Base-by-base conservation (phyloP, 164 flowering plant species). In the Santalum album region DNA sequence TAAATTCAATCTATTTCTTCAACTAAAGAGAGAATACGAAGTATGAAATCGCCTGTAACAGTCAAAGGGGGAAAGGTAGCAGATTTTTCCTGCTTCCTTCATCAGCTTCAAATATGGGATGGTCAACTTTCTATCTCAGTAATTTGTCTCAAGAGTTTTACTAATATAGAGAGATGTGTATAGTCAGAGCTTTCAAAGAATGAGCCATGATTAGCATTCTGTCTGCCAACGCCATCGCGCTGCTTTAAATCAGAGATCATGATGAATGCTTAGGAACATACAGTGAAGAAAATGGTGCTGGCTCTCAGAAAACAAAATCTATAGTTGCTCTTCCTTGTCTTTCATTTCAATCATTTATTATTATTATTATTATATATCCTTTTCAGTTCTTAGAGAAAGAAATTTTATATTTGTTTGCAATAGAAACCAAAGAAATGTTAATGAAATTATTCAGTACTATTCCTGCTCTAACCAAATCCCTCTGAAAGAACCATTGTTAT, bases 401-500 rank as follows among this genome's bases (percentile, higher is more conserved):
- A 50, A 43, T 40, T 26, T 38, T 39, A 21, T 46, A 20, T 35
- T 17, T 38, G 48, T 55, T 52, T 44, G 59, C 60, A 24, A 35
- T 50, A 43, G 59, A 27, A n/a, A 17, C 20, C 57, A 51, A 53
- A 44, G 44, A 18, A 25, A 54, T 55, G 48, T 59, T 40, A 55
- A 51, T 46, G 59, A 44, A 36, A 57, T 51, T 27, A 49, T 48
- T 65, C 38, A 47, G n/a, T n/a, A n/a, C n/a, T n/a, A n/a, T n/a
- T n/a, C n/a, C n/a, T 20, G 17, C 61, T 56, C 53, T 47, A 17
- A 36, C 50, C 42, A 50, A 26, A 36, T 43, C 46, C 23, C 18
- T 39, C 38, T 14, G 35, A n/a, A n/a, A n/a, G n/a, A n/a, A n/a
- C n/a, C n/a, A n/a, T n/a, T n/a, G n/a, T n/a, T n/a, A n/a, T n/a